Evolutionary conservation across 148 eudicot species (phyloP).

Genomic region (Chenopodium formosanum): DNA sequence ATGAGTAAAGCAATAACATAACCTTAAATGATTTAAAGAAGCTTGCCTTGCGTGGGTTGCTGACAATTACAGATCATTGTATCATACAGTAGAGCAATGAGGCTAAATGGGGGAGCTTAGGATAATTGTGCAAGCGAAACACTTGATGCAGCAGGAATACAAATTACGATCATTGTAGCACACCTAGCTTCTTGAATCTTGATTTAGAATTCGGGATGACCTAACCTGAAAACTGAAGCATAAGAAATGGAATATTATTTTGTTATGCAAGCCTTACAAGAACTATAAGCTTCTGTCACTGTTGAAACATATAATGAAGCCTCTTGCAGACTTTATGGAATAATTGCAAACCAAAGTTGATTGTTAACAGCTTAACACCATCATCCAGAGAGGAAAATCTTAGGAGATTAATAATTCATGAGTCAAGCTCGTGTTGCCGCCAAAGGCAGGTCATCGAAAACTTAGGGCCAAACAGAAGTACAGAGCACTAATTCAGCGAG

Average conservation of each 20-base stretch:
- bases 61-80: background rate
- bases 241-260: background rate
- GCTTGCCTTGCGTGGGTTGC: background rate
- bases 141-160: background rate
- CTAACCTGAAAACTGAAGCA: background rate
- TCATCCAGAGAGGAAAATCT: no score
- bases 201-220: background rate
- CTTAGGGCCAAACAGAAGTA: no score
- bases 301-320: background rate
- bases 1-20: background rate
- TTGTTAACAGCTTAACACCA: no score
- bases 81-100: background rate
- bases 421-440: no score
- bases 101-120: background rate
- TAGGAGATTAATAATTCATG: no score
- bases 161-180: background rate
- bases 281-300: background rate
- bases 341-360: background rate
- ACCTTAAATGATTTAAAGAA: background rate
- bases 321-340: background rate
- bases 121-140: background rate
- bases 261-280: background rate
- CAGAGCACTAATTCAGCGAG: no score
- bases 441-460: no score
- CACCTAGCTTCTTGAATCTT: background rate